Conservation (phyloP, 352 stramenopile genomes). For the Aphanomyces astaci region DNA sequence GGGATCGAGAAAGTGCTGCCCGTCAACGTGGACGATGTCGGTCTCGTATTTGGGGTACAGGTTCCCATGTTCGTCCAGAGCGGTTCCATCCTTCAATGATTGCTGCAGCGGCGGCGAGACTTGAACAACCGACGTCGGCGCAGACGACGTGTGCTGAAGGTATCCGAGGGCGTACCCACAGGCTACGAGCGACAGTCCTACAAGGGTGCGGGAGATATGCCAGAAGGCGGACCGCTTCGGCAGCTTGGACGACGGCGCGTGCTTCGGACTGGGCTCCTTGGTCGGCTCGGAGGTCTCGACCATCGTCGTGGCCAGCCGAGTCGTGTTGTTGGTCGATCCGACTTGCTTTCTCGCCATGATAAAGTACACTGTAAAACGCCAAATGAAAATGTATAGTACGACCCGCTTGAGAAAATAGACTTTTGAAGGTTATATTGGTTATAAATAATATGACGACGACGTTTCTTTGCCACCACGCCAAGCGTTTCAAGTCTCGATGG, state of each 20-base stretch:
- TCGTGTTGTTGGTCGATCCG: too few relatives aligned
- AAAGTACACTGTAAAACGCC: too few relatives aligned
- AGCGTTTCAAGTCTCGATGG: too few relatives aligned
- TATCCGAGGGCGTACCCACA: constrained; percentile 1
- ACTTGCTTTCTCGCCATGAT: not conserved
- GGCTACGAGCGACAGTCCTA: not conserved
- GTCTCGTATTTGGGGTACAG: constrained; percentile 7
- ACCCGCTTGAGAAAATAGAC: too few relatives aligned
- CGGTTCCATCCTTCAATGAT: not conserved
- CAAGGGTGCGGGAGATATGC: not conserved
- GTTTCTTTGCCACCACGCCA: too few relatives aligned
- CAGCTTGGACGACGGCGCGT: not conserved
- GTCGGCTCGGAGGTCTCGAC: not conserved
- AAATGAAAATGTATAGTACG: too few relatives aligned
- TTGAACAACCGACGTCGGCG: not conserved
- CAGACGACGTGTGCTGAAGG: not conserved
- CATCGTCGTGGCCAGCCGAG: not conserved
- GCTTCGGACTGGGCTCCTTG: not conserved
- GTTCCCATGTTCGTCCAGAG: not conserved
- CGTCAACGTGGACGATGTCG: constrained; percentile 13
- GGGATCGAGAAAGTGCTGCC: constrained; percentile 15
- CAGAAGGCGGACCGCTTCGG: not conserved
- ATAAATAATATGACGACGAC: too few relatives aligned
- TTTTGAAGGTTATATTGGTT: too few relatives aligned
- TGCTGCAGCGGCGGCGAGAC: not conserved